Base-by-base conservation (phyloP, 371 early-diverging fungal species). In the Mortierella sp. region DNA sequence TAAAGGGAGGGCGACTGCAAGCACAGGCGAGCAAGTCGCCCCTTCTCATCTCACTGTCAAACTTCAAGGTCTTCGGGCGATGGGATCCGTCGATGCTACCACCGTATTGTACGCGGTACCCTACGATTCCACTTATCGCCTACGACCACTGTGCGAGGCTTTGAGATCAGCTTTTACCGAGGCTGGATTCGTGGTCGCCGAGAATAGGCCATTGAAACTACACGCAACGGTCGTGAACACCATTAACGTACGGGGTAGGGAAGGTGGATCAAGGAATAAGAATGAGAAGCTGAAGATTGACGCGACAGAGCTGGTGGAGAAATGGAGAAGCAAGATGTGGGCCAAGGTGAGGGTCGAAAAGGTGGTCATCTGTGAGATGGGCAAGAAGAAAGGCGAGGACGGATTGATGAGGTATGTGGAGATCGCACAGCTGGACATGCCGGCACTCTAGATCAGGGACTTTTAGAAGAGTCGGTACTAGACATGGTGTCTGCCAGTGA, bases 281-380 rank as follows among this genome's bases (percentile, higher is more conserved):
- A 39, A 23, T 12, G 12, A 54, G 34, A 18, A 16, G 24, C 8
- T 59, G 24, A 27, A 41, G 31, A 39, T 59, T 27, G 60, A 59
- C 13, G 60, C 60, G 2, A 59, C 30, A 1, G 47, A 49, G 28
- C 28, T 59, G 41, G 48, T 59, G 18, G 23, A 59, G 60, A 34
- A 28, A 18, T 59, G 60, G 60, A 59, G 41, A 21, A 43, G 51
- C 27, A 51, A 59, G 28, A 42, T 51, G 2, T 59, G 60, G 60
- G 51, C 60, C 3, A 51, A 59, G 42, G 42, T 59, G n/a, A 23
- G 13, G 27, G 2, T 59, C 2, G 51, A 59, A 28, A 59, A 59
- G 51, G 39, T 59, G 50, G 60, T 28, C 9, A 59, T 59, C 13
- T 59, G 60, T 59, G 60, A 59, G 28, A 49, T 51, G 42, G 60